These are phyloP conservation scores for Penicillium silybi DNA, from an alignment of 495 filamentous ascomycete genomes.

Conservation along the genomic window DNA sequence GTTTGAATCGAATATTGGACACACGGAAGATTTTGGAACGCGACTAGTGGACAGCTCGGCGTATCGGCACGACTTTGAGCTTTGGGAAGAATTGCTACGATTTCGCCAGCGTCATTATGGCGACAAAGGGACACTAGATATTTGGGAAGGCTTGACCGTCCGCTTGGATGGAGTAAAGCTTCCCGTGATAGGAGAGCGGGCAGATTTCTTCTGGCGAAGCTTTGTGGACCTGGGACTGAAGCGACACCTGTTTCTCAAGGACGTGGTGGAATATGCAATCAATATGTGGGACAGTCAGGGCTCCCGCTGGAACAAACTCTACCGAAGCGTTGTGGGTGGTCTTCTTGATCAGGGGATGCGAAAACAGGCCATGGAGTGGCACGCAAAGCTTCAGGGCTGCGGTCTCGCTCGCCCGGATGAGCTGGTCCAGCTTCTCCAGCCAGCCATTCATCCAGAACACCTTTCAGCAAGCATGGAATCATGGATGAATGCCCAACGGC, in stretches of 20 bases:
- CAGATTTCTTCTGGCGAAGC: conserved; percentile 53
- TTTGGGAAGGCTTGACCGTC: conserved; percentile 59
- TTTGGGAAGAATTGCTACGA: conserved; percentile 64
- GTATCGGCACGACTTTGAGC: conserved; percentile 46
- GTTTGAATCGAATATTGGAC: conserved; percentile 52
- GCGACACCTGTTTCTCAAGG: conserved; percentile 43
- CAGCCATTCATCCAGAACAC: conserved; percentile 17
- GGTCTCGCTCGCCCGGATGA: conserved; percentile 29
- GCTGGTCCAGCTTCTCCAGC: conserved; percentile 32
- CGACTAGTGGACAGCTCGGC: conserved; percentile 53
- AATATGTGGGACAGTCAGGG: conserved; percentile 43
- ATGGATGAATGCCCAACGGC: neutral
- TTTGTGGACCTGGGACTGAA: conserved; percentile 50
- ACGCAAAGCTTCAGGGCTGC: conserved; percentile 34
- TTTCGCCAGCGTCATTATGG: conserved; percentile 60
- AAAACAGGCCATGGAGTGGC: conserved; percentile 45
- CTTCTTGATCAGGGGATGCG: conserved; percentile 35
- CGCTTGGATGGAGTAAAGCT: conserved; percentile 40
- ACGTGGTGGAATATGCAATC: conserved; percentile 53
- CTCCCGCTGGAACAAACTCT: conserved; percentile 44
- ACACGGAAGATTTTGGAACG: conserved; percentile 28
- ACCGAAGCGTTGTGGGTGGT: conserved; percentile 46
- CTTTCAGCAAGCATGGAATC: conserved; percentile 5
- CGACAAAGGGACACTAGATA: conserved; percentile 50
- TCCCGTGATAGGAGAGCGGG: conserved; percentile 44